phyloP scores from a whole-genome alignment of 1,284 basidiomycete genomes.

The Trichosporon inkin region DNA sequence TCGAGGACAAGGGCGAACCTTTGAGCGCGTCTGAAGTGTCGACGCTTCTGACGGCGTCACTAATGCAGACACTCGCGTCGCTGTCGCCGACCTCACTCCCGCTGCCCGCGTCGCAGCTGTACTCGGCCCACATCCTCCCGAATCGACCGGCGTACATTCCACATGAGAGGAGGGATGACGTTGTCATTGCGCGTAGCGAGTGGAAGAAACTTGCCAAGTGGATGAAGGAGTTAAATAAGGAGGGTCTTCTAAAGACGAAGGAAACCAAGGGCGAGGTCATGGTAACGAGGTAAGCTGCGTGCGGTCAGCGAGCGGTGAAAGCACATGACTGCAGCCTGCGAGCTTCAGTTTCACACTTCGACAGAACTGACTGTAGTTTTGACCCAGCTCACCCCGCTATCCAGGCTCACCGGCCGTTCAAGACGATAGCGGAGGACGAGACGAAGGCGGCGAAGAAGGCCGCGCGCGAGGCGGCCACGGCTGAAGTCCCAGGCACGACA shows the following conservation, averaged over 20 bases:
- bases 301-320: neutral
- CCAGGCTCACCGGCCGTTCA: slow-evolving; percentile 55
- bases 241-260: slow-evolving; percentile 67
- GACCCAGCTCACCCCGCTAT: slow-evolving; percentile 61
- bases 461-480: slow-evolving; percentile 51
- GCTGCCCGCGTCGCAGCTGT: slow-evolving; percentile 68
- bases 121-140: slow-evolving; percentile 71
- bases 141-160: slow-evolving; percentile 63
- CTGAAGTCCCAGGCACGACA: slow-evolving; percentile 45
- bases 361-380: slow-evolving; percentile 52
- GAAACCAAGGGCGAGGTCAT: slow-evolving; percentile 59
- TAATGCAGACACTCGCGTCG: slow-evolving; percentile 60
- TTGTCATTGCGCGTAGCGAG: slow-evolving; percentile 48
- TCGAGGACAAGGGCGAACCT: neutral
- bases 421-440: slow-evolving; percentile 62
- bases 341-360: neutral
- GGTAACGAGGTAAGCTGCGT: slow-evolving; percentile 30
- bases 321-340: slow-evolving; percentile 26
- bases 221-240: slow-evolving; percentile 69
- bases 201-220: slow-evolving; percentile 76
- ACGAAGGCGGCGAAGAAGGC: slow-evolving; percentile 48
- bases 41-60: slow-evolving; percentile 60
- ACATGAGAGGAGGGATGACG: slow-evolving; percentile 62
- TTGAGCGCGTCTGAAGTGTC: slow-evolving; percentile 54
- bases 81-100: slow-evolving; percentile 62